Evolutionary conservation across 2,329 filamentous ascomycete genomes (phyloP).

Genomic region (Colletotrichum gigasporum): DNA sequence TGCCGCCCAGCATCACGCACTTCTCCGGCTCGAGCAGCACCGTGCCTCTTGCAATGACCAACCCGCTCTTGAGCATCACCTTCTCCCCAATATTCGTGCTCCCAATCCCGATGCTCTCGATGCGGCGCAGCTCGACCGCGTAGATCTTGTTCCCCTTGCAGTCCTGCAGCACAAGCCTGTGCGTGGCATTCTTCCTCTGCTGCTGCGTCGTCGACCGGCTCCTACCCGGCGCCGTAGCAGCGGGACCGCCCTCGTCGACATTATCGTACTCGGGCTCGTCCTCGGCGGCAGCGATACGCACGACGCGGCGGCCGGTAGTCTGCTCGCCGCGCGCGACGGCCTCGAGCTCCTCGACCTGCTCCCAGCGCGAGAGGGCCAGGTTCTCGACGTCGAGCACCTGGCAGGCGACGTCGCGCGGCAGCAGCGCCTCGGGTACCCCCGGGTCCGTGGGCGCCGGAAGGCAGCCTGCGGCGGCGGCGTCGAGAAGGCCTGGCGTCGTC

Average conservation of each 20-base stretch:
- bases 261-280: slow-evolving; percentile 58
- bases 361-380: slow-evolving; percentile 81
- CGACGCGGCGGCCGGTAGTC: slow-evolving; percentile 81
- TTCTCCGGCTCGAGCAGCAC: slow-evolving; percentile 78
- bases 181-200: slow-evolving; percentile 65
- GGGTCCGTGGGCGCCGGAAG: slow-evolving; percentile 66
- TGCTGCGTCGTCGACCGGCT: too few species aligned
- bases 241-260: slow-evolving; percentile 38
- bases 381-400: slow-evolving; percentile 92
- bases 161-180: slow-evolving; percentile 87
- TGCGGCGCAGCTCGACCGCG: slow-evolving; percentile 75
- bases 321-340: slow-evolving; percentile 77
- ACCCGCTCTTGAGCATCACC: slow-evolving; percentile 73
- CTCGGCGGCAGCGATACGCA: slow-evolving; percentile 69
- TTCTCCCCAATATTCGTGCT: slow-evolving; percentile 83
- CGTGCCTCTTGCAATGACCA: slow-evolving; percentile 77
- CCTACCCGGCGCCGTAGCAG: not conserved
- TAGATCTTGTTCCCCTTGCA: slow-evolving; percentile 73
- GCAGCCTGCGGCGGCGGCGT: slow-evolving; percentile 46
- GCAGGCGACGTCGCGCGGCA: slow-evolving; percentile 73
- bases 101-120: slow-evolving; percentile 72
- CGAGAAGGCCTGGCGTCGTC: slow-evolving; percentile 64
- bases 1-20: slow-evolving; percentile 84
- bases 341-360: slow-evolving; percentile 86
- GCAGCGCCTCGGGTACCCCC: slow-evolving; percentile 60